phyloP scores from a whole-genome alignment of 2,329 filamentous ascomycete genomes.

The Ophiostoma quercus region DNA sequence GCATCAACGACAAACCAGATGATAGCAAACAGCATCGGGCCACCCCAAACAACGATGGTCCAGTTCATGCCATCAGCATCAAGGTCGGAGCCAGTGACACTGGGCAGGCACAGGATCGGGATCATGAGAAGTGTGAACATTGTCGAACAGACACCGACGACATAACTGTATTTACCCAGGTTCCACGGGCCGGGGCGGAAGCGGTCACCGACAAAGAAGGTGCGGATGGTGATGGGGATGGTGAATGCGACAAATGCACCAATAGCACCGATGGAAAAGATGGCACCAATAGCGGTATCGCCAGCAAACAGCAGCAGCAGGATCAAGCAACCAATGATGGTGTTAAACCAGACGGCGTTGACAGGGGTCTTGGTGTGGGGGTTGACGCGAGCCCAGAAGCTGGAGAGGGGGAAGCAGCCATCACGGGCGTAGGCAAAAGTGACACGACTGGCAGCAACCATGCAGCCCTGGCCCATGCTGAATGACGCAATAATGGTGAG shows the following conservation, averaged over 20 bases:
- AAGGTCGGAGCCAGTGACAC: constrained; percentile 50
- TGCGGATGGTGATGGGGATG: constrained; percentile 53
- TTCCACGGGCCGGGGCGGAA: constrained; percentile 67
- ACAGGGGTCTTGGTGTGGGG: constrained; percentile 58
- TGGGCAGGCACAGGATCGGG: constrained; percentile 62
- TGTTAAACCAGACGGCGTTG: constrained; percentile 66
- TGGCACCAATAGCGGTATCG: constrained; percentile 56
- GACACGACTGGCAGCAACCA: constrained; percentile 60
- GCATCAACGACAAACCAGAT: constrained; percentile 62
- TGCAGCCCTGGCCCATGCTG: constrained; percentile 67
- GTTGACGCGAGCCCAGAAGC: constrained; percentile 57
- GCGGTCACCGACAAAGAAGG: constrained; percentile 55
- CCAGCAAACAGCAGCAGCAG: constrained; percentile 63
- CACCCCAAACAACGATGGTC: constrained; percentile 62
- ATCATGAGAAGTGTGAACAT: constrained; percentile 61
- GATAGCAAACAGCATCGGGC: constrained; percentile 53
- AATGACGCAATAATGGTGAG: constrained; percentile 66
- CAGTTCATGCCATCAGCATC: constrained; percentile 57
- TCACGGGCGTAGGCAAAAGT: constrained; percentile 70
- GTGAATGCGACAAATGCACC: constrained; percentile 60
- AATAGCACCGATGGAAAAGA: constrained; percentile 66
- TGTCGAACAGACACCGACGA: constrained; percentile 52
- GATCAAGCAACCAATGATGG: constrained; percentile 52
- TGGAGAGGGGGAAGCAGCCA: constrained; percentile 60
- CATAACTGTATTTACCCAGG: constrained; percentile 54